A percentile compares a stretch with the other conserved stretches of the same genome.
Evolutionary conservation across 106 monocot genomes (phyloP).

Genomic region (Agapanthus africanus): DNA sequence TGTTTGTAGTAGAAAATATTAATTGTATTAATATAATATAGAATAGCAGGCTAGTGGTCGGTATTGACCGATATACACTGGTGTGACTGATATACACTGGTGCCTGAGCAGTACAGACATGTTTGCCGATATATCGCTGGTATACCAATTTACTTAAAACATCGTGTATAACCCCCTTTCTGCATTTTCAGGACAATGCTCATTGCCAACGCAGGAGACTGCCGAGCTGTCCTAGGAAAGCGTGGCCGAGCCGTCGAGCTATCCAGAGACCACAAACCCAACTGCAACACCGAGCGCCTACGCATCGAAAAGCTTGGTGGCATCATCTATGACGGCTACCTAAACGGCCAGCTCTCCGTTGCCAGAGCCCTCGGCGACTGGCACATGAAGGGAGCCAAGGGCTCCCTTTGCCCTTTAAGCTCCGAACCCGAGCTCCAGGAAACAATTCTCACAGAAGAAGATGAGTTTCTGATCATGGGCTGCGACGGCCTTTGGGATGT

Average conservation of each 20-base stretch:
- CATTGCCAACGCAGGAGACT: constrained; percentile 53
- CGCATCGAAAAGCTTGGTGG: constrained; percentile 52
- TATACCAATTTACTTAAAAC: too few species aligned
- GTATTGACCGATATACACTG: too few species aligned
- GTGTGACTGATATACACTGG: too few species aligned
- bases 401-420: constrained; percentile 31
- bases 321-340: constrained; percentile 43
- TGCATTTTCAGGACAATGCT: constrained; percentile 43
- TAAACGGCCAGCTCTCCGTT: constrained; percentile 53
- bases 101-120: too few species aligned
- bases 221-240: constrained; percentile 50
- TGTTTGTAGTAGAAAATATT: too few species aligned
- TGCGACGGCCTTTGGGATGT: constrained; percentile 65
- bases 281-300: constrained; percentile 29
- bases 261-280: constrained; percentile 53
- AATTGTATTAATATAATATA: too few species aligned
- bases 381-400: constrained; percentile 59
- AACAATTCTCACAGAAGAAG: constrained; percentile 30
- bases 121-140: too few species aligned
- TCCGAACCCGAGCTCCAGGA: constrained; percentile 47
- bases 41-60: too few species aligned
- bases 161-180: too few species aligned
- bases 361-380: constrained; percentile 55
- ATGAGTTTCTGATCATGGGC: constrained; percentile 52
- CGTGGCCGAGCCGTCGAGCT: constrained; percentile 49